Percentiles rank a stretch among this genome's conserved stretches.
phyloP scores from a whole-genome alignment of 306 rosid genomes.

The Aeschynomene evenia region DNA sequence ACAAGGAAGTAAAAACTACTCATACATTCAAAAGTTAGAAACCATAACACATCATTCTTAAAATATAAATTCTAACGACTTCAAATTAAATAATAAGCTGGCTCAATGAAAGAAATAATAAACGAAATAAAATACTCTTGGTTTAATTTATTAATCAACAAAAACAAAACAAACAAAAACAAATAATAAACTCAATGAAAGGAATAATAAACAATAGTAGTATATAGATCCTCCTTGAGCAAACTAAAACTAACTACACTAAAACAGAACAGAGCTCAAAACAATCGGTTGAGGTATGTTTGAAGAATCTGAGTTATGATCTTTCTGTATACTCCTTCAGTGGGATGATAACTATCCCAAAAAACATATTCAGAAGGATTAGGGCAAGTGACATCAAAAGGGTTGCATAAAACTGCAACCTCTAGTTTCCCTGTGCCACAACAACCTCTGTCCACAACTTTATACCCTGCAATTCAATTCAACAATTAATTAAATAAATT shows the following conservation, averaged over 20 bases:
- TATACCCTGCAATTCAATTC: constrained; percentile 40
- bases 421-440: constrained; percentile 66
- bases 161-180: too few species aligned
- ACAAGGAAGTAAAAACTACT: too few species aligned
- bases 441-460: constrained; percentile 58
- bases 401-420: constrained; percentile 64
- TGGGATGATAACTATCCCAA: constrained; percentile 86
- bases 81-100: too few species aligned
- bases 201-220: too few species aligned
- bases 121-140: background rate
- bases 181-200: too few species aligned
- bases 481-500: background rate
- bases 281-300: background rate
- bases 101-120: too few species aligned
- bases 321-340: constrained; percentile 44
- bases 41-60: too few species aligned
- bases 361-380: constrained; percentile 46
- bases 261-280: too few species aligned
- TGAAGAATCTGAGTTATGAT: constrained; percentile 15
- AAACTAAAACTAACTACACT: background rate
- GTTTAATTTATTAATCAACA: background rate
- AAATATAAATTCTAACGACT: too few species aligned
- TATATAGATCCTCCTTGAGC: too few species aligned
- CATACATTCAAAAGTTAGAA: too few species aligned
- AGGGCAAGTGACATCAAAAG: constrained; percentile 42